phyloP scores from a whole-genome alignment of 805 yeast species.

The Wickerhamomyces rabaulensis region DNA sequence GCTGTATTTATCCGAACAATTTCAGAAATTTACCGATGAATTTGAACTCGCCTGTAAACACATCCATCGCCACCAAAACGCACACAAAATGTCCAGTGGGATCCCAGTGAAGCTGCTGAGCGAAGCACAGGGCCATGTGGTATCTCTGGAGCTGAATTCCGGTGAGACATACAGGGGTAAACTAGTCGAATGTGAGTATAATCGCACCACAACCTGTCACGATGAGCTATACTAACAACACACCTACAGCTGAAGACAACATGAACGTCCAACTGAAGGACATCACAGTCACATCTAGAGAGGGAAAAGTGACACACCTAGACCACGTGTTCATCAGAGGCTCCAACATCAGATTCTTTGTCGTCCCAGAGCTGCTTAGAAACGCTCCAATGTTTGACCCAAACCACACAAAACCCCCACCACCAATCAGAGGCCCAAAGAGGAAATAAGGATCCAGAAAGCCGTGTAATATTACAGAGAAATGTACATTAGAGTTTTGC shows the following conservation, averaged over 20 bases:
- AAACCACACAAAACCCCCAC: slow-evolving; percentile 56
- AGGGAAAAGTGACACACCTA: slow-evolving; percentile 71
- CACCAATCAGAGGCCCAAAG: slow-evolving; percentile 63
- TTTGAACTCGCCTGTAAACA: not conserved
- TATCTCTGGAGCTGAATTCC: slow-evolving; percentile 74
- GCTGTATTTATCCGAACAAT: too few species aligned
- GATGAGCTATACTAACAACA: not conserved
- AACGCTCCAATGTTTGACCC: slow-evolving; percentile 85
- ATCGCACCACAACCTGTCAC: not conserved
- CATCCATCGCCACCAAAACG: not conserved
- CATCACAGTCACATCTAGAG: slow-evolving; percentile 70
- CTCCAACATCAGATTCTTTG: slow-evolving; percentile 77
- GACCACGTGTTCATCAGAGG: slow-evolving; percentile 90
- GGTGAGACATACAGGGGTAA: slow-evolving; percentile 90
- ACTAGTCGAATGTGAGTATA: slow-evolving; percentile 53
- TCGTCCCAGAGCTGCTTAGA: slow-evolving; percentile 81
- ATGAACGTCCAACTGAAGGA: slow-evolving; percentile 89
- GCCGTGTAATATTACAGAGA: not conserved
- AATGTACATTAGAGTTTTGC: not conserved
- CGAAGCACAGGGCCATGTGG: slow-evolving; percentile 86
- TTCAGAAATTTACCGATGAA: not conserved
- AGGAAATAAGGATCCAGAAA: slow-evolving; percentile 21
- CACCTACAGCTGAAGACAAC: slow-evolving; percentile 57
- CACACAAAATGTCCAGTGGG: slow-evolving; percentile 38
- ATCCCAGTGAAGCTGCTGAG: slow-evolving; percentile 81